Evolutionary conservation across 331 rosid species (phyloP).

Genomic region (Stylosanthes scabra): DNA sequence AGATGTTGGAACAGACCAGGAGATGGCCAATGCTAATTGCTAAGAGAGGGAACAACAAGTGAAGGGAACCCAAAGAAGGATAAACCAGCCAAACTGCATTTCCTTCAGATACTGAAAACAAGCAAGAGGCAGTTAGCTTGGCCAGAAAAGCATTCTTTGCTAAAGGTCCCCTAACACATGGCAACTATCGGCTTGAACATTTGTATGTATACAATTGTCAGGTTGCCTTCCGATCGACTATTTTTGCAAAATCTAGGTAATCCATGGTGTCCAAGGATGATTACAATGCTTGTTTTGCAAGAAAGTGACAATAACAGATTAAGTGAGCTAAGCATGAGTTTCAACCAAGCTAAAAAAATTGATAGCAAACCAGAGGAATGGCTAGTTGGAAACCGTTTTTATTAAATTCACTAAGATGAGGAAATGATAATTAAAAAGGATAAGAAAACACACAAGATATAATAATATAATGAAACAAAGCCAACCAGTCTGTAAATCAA

Average conservation of each 20-base stretch:
- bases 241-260: not conserved
- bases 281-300: not conserved
- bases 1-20: not conserved
- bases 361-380: not conserved
- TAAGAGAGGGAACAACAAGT: not conserved
- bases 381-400: not conserved
- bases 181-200: too few relatives aligned
- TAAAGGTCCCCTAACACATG: not conserved
- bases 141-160: not conserved
- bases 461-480: not conserved
- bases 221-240: not conserved
- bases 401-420: not conserved
- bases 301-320: not conserved
- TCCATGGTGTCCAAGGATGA: too few relatives aligned
- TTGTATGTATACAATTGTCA: not conserved
- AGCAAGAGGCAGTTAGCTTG: not conserved
- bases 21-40: not conserved
- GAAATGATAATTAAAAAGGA: not conserved
- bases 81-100: not conserved
- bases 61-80: slow-evolving; percentile 7
- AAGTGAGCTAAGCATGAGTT: not conserved
- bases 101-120: too few relatives aligned
- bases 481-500: not conserved
- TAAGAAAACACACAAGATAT: not conserved
- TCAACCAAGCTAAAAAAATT: not conserved